Evolutionary conservation across 257 asterid species (phyloP).

Genomic region (Paulownia fortunei): DNA sequence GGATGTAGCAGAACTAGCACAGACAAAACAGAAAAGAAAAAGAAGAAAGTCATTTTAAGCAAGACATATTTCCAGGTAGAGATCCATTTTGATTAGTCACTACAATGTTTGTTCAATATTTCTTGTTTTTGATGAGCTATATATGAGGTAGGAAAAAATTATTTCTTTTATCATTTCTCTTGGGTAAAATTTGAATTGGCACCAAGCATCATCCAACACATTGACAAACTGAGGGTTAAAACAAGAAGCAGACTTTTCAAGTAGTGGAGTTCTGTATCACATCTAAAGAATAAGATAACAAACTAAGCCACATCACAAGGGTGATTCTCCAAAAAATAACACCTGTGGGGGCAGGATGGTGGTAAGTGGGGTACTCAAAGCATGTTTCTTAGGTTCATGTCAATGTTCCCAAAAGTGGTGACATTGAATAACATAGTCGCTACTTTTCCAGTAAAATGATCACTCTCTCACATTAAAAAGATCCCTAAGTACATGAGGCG

Average conservation of each 20-base stretch:
- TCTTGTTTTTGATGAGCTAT: neutral
- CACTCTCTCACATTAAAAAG: neutral
- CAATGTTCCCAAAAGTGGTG: neutral
- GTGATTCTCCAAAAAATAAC: slow-evolving; percentile 5
- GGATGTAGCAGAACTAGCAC: slow-evolving; percentile 57
- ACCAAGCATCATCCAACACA: slow-evolving; percentile 2
- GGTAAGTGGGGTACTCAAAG: neutral
- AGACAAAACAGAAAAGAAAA: slow-evolving; percentile 19
- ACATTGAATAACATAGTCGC: neutral
- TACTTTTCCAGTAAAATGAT: neutral
- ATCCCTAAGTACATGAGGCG: neutral
- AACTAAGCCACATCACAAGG: neutral
- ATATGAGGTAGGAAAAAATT: neutral
- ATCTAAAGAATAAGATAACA: neutral
- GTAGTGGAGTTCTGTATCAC: neutral
- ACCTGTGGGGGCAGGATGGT: neutral
- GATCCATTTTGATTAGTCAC: neutral
- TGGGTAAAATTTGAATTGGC: neutral
- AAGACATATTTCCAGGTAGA: neutral
- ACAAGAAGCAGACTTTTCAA: neutral
- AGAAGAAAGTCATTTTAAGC: slow-evolving; percentile 8
- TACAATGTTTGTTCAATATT: neutral
- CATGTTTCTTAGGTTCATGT: neutral
- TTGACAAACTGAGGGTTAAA: neutral
- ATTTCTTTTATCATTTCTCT: neutral